Conservation (phyloP, 495 filamentous ascomycete species). For the Astrothelium macrocarpum region DNA sequence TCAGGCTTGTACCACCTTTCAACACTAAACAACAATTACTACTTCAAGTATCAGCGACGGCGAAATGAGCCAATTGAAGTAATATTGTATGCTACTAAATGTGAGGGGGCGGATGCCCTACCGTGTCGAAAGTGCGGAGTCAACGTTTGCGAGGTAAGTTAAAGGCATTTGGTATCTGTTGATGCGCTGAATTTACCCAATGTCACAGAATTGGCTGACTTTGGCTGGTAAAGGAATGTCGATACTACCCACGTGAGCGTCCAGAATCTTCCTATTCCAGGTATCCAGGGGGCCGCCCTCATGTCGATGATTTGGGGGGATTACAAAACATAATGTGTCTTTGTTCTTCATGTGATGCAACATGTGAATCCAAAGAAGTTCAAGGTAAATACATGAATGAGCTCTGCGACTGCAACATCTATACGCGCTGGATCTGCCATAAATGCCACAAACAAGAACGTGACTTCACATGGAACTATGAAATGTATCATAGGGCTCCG, state of each 20-base stretch:
- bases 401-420: constrained; percentile 11
- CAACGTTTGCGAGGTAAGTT: constrained; percentile 11
- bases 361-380: neutral
- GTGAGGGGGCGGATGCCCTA: constrained; percentile 10
- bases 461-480: neutral
- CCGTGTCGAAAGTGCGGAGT: constrained; percentile 9
- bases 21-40: neutral
- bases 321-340: constrained; percentile 3
- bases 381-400: constrained; percentile 6
- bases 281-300: neutral
- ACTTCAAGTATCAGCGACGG: neutral
- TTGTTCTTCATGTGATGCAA: constrained; percentile 2
- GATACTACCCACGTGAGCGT: constrained; percentile 7
- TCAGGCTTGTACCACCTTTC: neutral
- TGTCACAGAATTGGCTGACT: too few relatives aligned
- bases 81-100: constrained; percentile 5
- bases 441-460: neutral
- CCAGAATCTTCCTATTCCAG: too few relatives aligned
- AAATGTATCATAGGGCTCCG: neutral
- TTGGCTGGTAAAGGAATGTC: too few relatives aligned
- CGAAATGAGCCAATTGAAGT: constrained; percentile 9
- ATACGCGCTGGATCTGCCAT: constrained; percentile 8
- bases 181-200: neutral
- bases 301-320: neutral
- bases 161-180: neutral